A percentile compares a stretch with the other conserved stretches of the same genome.
Conservation (phyloP, 108 stramenopile species). For the Cyclostephanos tholiformis region DNA sequence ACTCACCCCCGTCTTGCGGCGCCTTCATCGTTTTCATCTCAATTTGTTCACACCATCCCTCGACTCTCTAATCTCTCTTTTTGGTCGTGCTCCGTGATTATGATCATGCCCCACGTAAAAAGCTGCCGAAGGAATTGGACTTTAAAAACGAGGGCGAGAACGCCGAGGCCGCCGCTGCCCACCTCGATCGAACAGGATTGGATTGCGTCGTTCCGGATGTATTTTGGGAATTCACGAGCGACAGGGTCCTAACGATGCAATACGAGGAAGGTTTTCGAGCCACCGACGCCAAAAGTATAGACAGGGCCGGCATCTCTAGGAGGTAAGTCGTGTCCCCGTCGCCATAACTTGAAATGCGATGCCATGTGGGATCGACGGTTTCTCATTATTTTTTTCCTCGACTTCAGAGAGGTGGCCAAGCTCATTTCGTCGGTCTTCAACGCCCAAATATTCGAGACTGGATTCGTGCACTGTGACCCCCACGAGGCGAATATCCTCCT, state of each 20-base stretch:
- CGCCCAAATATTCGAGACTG: slow-evolving; percentile 73
- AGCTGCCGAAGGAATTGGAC: slow-evolving; percentile 89
- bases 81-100: no score
- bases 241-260: slow-evolving; percentile 90
- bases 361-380: neutral
- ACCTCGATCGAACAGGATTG: slow-evolving; percentile 55
- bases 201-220: slow-evolving; percentile 82
- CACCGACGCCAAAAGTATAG: slow-evolving; percentile 76
- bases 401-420: slow-evolving; percentile 66
- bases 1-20: no score
- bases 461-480: slow-evolving; percentile 92
- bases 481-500: slow-evolving; percentile 93
- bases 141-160: slow-evolving; percentile 91
- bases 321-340: slow-evolving; percentile 28
- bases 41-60: no score
- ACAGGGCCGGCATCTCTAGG: slow-evolving; percentile 56
- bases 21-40: neutral
- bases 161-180: slow-evolving; percentile 62
- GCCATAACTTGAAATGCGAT: neutral
- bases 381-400: slow-evolving; percentile 7
- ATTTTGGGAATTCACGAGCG: slow-evolving; percentile 61
- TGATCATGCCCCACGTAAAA: no score
- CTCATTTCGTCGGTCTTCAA: slow-evolving; percentile 80
- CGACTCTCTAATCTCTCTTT: no score
- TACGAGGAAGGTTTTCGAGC: slow-evolving; percentile 92